Evolutionary conservation across 805 yeast species (phyloP), one percentile per base, ranked within the genome.

Genomic region (Starmerella riodocensis): DNA sequence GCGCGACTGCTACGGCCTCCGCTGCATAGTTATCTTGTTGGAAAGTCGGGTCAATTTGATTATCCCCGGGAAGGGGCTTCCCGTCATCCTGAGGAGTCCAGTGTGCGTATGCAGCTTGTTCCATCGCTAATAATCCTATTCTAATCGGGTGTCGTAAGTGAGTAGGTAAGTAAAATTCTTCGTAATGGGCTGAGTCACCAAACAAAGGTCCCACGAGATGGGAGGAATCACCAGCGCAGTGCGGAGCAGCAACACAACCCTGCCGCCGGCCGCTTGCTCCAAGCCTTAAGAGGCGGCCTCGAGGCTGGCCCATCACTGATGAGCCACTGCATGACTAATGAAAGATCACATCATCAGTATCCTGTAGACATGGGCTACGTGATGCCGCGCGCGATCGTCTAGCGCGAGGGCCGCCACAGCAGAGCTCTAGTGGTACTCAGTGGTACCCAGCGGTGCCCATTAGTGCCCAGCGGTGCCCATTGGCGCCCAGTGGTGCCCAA

Each of bases 1-100:
- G 49, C 14, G 53, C 53, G 23, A 51, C 54, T 13, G 54, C 54
- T 19, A 52, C 56, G 14, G 56, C 56, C 34, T 52, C 56, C n/a
- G 55, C 52, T 14, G 55, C 51, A 40, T 48, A 52, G 43, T 52
- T 55, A 13, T 51, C 34, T 38, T 48, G 52, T 34, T 51, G 54
- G 49, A 52, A 52, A 17, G 50, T 49, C 27, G 56, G 56, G 37
- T 52, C 56, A 31, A 52, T 52, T 41, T 52, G 56, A 35, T 47
- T 49, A 23, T 51, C 53, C 24, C 49, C 50, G 27, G 53, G 50
- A 20, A 51, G 43, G 41, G 47, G 48, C 47, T 52, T 50, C 29
- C 41, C 44, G 22, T 51, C 53, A 34, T 52, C 55, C 24, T 42
- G 44, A 12, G 48, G 36, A 37, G 41, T 46, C 55, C 55, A 51